These are phyloP conservation scores for Jamesozyma piceae DNA, from an alignment of 805 yeast genomes.

Conservation along the genomic window DNA sequence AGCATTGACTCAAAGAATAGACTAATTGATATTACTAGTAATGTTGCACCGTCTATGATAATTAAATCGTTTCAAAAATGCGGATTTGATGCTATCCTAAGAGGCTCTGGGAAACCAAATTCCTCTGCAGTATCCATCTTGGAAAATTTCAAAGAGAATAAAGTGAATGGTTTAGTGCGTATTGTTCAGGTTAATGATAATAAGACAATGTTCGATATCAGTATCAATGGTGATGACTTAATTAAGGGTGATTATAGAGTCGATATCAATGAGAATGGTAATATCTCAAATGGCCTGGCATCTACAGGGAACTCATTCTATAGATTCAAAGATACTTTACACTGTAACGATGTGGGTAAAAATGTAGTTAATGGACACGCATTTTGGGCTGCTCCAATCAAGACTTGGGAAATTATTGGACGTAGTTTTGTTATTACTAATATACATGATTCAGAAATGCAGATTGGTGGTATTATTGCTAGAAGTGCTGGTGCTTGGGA, in stretches of 20 bases:
- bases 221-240: conserved; percentile 57
- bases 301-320: conserved; percentile 49
- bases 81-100: conserved; percentile 82
- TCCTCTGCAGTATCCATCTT: conserved; percentile 86
- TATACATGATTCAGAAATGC: conserved; percentile 19
- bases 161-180: conserved; percentile 67
- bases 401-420: conserved; percentile 59
- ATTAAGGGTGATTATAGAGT: conserved; percentile 56
- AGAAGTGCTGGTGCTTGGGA: conserved; percentile 97
- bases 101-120: conserved; percentile 84
- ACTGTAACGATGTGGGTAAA: background rate
- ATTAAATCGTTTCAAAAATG: conserved; percentile 58
- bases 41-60: conserved; percentile 66
- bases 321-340: conserved; percentile 22
- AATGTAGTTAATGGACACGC: conserved; percentile 32
- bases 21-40: conserved; percentile 45
- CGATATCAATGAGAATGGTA: conserved; percentile 59
- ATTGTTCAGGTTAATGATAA: conserved; percentile 54
- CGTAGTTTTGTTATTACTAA: conserved; percentile 38
- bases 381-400: conserved; percentile 36
- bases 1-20: background rate
- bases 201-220: conserved; percentile 61
- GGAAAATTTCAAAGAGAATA: conserved; percentile 46
- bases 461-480: conserved; percentile 80
- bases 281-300: conserved; percentile 63